Evolutionary conservation across 192 early-diverging fungal species (phyloP), one percentile per base, ranked within the genome.

Genomic region (Backusella tuberculispora): DNA sequence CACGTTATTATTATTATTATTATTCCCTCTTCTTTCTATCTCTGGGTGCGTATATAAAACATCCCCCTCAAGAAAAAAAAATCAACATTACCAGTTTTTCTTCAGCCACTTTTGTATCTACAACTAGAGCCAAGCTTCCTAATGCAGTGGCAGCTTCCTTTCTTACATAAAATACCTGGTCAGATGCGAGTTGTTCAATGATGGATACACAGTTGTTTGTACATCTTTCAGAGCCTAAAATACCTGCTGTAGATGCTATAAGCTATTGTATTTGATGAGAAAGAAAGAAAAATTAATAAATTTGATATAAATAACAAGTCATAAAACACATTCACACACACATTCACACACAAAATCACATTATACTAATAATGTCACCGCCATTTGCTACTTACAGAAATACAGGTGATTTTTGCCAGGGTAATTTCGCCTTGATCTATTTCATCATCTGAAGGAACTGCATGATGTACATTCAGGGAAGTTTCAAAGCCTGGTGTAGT

Each of bases 151-250:
- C 84, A 8, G 82, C 84, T 74, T 85, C 84, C 76, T 86, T 89
- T 65, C 86, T 84, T 2, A 89, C 88, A 69, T 85, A 89, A 71
- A 89, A 89, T 15, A 84, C 76, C 17, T 71, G 74, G 29, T 85
- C 83, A 17, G 65, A 72, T 29, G 79, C 66, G 67, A 89, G 72
- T 63, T 74, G 76, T 66, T 89, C 85, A 26, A 89, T 65, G 45
- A 83, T 85, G 3, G 86, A 85, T n/a, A 89, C 46, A 64, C 85
- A 81, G 38, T 76, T 73, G 14, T 79, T 63, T 6, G 76, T 72
- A 56, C 86, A 89, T 41, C 75, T 69, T 26, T 86, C 81, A 14
- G 79, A 72, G 29, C 85, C 88, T 42, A 89, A 74, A 14, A 83
- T 69, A 24, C 69, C 46, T 0, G 85, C 83, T 60, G 86, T 68